Percentiles rank a stretch among this genome's conserved stretches.
Conservation (phyloP, 2,329 filamentous ascomycete genomes). For the Tolypocladium cylindrosporum region DNA sequence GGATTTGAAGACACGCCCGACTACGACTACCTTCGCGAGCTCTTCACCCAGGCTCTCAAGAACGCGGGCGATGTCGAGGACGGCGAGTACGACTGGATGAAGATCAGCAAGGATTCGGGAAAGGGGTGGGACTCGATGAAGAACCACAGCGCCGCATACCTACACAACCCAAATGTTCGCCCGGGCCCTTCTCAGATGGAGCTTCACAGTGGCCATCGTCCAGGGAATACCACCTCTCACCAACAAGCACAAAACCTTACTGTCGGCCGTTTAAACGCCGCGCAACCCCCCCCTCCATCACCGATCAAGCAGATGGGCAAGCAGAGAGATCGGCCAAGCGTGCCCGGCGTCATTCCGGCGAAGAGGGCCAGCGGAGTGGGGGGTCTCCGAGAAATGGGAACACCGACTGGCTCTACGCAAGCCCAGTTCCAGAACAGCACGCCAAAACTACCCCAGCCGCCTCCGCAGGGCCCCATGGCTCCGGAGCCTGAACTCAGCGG, state of each 20-base stretch:
- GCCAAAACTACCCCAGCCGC: constrained; percentile 68
- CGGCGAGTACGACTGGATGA: constrained; percentile 99
- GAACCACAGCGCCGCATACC: constrained; percentile 49
- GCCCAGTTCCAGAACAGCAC: constrained; percentile 96
- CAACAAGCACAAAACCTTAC: constrained; percentile 57
- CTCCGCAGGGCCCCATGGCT: constrained; percentile 49
- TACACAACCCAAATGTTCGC: constrained; percentile 68
- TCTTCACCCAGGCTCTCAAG: constrained; percentile 94
- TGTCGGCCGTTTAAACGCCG: constrained; percentile 85
- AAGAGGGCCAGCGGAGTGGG: constrained; percentile 70
- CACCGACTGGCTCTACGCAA: constrained; percentile 83
- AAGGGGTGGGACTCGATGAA: constrained; percentile 77
- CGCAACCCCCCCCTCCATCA: constrained; percentile 80
- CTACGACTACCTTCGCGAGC: constrained; percentile 93
- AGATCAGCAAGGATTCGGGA: constrained; percentile 71
- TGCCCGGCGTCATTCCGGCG: constrained; percentile 58
- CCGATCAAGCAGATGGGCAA: constrained; percentile 74
- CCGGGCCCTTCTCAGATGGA: constrained; percentile 80
- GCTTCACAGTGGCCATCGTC: constrained; percentile 63
- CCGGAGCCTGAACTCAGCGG: constrained; percentile 68
- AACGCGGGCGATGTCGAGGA: constrained; percentile 91
- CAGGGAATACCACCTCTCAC: constrained; percentile 55
- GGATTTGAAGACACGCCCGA: constrained; percentile 98
- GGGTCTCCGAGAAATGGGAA: constrained; percentile 66
- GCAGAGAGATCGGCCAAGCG: constrained; percentile 67